Conservation (phyloP, 441 rosid genomes). For the Bocquillonia castaneifolia region DNA sequence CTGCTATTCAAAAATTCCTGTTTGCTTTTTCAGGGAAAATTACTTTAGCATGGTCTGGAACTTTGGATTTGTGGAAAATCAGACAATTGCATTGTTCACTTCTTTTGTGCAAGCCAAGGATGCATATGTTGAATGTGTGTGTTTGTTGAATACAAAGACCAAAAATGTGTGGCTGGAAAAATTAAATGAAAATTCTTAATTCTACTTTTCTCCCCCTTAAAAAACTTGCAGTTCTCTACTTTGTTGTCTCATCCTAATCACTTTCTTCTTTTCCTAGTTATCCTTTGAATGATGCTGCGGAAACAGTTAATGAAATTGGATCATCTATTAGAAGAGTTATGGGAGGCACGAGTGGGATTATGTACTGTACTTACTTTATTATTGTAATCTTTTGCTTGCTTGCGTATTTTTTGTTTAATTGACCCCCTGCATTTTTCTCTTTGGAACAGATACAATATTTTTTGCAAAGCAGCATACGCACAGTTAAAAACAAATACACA, state of each 20-base stretch:
- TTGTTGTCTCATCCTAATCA: conserved; percentile 14
- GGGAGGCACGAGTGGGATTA: conserved; percentile 98
- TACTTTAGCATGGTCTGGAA: too few relatives aligned
- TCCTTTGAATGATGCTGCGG: conserved; percentile 88
- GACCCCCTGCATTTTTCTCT: conserved; percentile 13
- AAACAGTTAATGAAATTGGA: conserved; percentile 87
- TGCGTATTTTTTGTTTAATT: neutral
- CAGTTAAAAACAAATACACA: conserved; percentile 52
- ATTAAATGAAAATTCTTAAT: neutral
- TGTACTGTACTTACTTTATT: conserved; percentile 41
- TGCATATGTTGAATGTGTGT: neutral
- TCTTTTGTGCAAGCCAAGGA: too few relatives aligned
- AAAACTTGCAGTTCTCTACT: neutral
- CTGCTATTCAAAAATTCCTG: conserved; percentile 11
- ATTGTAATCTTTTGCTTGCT: conserved; percentile 1
- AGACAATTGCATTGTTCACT: neutral
- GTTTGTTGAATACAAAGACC: neutral
- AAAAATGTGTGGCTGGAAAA: neutral
- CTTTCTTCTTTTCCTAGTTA: conserved; percentile 48
- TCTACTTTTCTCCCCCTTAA: neutral
- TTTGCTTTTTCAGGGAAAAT: neutral
- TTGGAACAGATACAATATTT: conserved; percentile 58
- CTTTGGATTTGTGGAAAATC: neutral
- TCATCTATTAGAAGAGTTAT: conserved; percentile 75
- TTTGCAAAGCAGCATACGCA: conserved; percentile 87